These are phyloP conservation scores for Kalanchoe fedtschenkoi DNA, from an alignment of 164 flowering plant genomes.

Conservation along the genomic window DNA sequence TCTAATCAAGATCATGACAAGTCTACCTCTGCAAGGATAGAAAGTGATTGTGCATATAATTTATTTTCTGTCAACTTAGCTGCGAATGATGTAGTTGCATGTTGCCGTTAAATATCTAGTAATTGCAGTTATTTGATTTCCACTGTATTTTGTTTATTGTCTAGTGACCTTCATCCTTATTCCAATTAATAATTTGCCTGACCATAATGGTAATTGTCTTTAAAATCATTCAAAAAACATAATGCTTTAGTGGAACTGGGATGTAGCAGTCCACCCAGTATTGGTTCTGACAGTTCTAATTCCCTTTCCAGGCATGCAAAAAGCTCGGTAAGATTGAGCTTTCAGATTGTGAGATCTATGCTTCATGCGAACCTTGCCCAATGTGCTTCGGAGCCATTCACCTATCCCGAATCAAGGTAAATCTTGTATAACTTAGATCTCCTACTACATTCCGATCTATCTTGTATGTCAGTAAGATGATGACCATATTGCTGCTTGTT, in stretches of 20 bases:
- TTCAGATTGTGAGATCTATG: constrained; percentile 82
- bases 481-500: not conserved
- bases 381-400: constrained; percentile 98
- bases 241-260: too few relatives aligned
- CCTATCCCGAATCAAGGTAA: constrained; percentile 88
- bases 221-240: not conserved
- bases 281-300: not conserved
- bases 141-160: not conserved
- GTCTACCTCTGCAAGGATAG: not conserved
- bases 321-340: constrained; percentile 76
- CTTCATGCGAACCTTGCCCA: constrained; percentile 95
- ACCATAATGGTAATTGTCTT: not conserved
- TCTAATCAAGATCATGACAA: not conserved
- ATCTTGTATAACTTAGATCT: not conserved
- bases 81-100: not conserved
- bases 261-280: not conserved
- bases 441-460: too few relatives aligned
- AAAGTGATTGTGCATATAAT: not conserved
- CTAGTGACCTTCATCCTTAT: not conserved
- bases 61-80: not conserved
- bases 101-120: not conserved
- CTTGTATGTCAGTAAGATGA: not conserved
- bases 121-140: not conserved
- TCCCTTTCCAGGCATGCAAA: constrained; percentile 62
- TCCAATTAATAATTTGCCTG: not conserved